Percentiles rank a stretch among this genome's conserved stretches.
These are phyloP conservation scores for Albophoma yamanashiensis DNA, from an alignment of 2,329 filamentous ascomycete species.

Conservation along the genomic window DNA sequence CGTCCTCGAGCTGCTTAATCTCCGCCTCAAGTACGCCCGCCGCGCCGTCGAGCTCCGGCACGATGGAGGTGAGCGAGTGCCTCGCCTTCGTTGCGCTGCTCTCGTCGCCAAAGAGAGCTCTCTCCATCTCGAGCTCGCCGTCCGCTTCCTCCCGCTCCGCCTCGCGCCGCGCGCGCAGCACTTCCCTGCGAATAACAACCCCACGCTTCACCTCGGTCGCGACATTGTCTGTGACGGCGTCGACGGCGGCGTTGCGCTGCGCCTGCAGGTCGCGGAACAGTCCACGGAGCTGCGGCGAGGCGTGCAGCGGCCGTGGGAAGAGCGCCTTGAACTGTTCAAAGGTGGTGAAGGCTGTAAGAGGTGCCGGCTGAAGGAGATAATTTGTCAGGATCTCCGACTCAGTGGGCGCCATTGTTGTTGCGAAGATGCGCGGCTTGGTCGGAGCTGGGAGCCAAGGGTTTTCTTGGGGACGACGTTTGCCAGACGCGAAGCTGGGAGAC, in stretches of 20 bases:
- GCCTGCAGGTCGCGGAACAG: conserved; percentile 74
- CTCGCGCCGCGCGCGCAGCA: conserved; percentile 40
- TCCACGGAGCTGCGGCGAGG: conserved; percentile 54
- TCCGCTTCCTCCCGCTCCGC: conserved; percentile 46
- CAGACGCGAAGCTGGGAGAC: neutral
- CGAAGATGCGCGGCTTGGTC: neutral
- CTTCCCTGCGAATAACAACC: conserved; percentile 44
- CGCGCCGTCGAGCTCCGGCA: conserved; percentile 60
- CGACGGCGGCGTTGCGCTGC: conserved; percentile 58
- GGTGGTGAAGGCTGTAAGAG: conserved; percentile 62
- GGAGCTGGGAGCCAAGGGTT: neutral
- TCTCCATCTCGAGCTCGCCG: conserved; percentile 53
- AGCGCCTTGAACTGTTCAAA: conserved; percentile 65
- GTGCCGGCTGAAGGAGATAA: conserved; percentile 68
- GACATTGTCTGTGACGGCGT: conserved; percentile 56
- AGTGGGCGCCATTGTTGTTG: conserved; percentile 52
- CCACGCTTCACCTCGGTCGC: conserved; percentile 52
- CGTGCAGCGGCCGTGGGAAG: conserved; percentile 58
- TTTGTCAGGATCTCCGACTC: conserved; percentile 66
- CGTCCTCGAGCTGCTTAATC: conserved; percentile 52
- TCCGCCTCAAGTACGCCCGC: conserved; percentile 56
- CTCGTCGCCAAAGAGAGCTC: conserved; percentile 46
- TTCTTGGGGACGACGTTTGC: neutral
- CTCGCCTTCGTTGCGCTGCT: conserved; percentile 33
- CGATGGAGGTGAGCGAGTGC: conserved; percentile 54